Evolutionary conservation across 2,329 filamentous ascomycete genomes (phyloP), one percentile per base, ranked within the genome.

Genomic region (Pseudocercospora pini-densiflorae): DNA sequence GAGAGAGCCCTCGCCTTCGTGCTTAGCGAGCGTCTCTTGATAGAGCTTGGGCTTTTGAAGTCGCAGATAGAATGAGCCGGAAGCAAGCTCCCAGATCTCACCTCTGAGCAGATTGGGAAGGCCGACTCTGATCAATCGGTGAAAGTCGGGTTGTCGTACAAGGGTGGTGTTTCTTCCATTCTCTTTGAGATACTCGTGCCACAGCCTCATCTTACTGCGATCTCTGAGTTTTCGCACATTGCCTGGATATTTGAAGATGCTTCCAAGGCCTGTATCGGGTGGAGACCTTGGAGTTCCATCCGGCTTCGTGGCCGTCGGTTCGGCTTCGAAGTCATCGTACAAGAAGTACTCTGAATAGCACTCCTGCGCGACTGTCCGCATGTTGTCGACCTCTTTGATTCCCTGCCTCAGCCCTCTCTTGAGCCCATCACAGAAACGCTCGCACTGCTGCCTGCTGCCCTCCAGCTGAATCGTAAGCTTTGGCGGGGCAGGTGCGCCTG

Each of bases 11-110:
- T 90, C 88, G 7, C 95, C 95, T 6, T 90, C 88, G 73, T 90
- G 94, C 76, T 95, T 94, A 60, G 87, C 84, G 53, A 99, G 82
- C 0, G 94, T 98, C 65, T 99, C 92, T 53, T 86, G 82, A 75
- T 94, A 99, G 5, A 94, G 82, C 10, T 88, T 91, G 0, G 95
- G 95, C 65, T 91, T 92, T 75, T 97, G 91, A 14, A 99, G 85
- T 29, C 94, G 89, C 65, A 97, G 83, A 78, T 94, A 97, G 68
- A 97, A 86, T 2, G 94, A 96, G 5, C 95, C 95, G 8, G 93
- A 97, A 0, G 93, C 92, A 68, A 97, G 83, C 80, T 99, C 95
- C 95, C 95, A 99, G 59, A 96, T 91, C 80, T 99, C 95, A 51
- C 95, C 95, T 69, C 95, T 87, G 58, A 99, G 84, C 55, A 95